These are phyloP conservation scores for Leccinum angustisporum DNA, from an alignment of 1,284 basidiomycete genomes.

Conservation along the genomic window DNA sequence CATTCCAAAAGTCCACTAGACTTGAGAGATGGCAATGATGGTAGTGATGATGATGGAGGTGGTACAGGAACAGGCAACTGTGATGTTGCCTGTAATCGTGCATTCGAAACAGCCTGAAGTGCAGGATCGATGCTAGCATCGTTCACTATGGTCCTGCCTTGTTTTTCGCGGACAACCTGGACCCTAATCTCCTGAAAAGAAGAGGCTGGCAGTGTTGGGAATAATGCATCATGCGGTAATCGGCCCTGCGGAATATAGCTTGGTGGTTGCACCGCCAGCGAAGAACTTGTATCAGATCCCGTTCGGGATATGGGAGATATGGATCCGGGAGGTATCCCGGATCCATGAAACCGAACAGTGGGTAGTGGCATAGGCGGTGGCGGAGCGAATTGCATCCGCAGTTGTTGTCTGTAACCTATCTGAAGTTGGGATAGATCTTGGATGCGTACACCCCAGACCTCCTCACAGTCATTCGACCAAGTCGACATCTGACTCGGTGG, in stretches of 20 bases:
- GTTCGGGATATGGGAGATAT: conserved; percentile 25
- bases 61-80: conserved; percentile 9
- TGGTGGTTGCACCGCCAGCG: conserved; percentile 12
- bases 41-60: background rate
- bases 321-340: conserved; percentile 16
- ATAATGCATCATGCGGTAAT: conserved; percentile 18
- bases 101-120: conserved; percentile 26
- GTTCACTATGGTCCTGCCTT: conserved; percentile 20
- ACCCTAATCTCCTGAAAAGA: conserved; percentile 22
- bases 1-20: conserved; percentile 68
- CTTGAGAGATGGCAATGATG: conserved; percentile 67
- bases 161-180: conserved; percentile 24
- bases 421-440: conserved; percentile 36
- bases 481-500: conserved; percentile 50
- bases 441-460: conserved; percentile 59
- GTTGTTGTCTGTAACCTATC: conserved; percentile 12
- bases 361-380: conserved; percentile 10
- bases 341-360: conserved; percentile 14
- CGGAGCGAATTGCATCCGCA: conserved; percentile 18
- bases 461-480: conserved; percentile 62
- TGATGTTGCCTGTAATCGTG: conserved; percentile 18
- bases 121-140: conserved; percentile 35
- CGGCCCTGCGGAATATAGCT: conserved; percentile 20
- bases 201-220: conserved; percentile 14
- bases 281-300: conserved; percentile 21